Percentiles rank a stretch among this genome's conserved stretches.
phyloP scores from a whole-genome alignment of 176 grass and related monocot genomes.

The Eleusine coracana region DNA sequence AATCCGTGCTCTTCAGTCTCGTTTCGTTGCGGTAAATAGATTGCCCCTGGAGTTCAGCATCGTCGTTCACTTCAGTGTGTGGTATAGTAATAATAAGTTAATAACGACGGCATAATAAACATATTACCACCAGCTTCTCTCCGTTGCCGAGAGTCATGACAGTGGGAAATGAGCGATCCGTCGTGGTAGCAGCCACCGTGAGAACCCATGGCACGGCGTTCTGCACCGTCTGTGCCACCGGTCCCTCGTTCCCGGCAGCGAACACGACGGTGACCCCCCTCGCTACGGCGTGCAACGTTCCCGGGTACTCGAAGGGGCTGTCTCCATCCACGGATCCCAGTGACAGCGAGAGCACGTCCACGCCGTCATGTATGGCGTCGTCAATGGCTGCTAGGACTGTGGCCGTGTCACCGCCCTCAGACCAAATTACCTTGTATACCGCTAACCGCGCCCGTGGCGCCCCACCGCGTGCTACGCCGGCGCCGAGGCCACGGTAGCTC shows the following conservation, averaged over 20 bases:
- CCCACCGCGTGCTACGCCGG: constrained; percentile 48
- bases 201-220: not conserved
- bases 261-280: no score
- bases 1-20: not conserved
- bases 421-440: constrained; percentile 47
- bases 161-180: constrained; percentile 54
- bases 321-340: no score
- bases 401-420: no score
- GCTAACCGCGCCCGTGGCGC: constrained; percentile 51
- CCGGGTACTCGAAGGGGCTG: no score
- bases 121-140: constrained; percentile 47
- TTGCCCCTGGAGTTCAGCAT: constrained; percentile 37
- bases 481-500: constrained; percentile 34
- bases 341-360: no score
- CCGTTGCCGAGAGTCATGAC: constrained; percentile 45
- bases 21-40: constrained; percentile 35
- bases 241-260: no score
- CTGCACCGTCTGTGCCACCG: no score
- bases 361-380: not conserved
- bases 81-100: no score
- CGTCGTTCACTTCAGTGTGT: no score
- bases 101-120: no score
- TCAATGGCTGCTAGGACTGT: no score
- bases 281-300: no score
- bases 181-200: constrained; percentile 49